Evolutionary conservation across 352 stramenopile genomes (phyloP), one percentile per base, ranked within the genome.

Genomic region (Phytophthora macrochlamydospora): DNA sequence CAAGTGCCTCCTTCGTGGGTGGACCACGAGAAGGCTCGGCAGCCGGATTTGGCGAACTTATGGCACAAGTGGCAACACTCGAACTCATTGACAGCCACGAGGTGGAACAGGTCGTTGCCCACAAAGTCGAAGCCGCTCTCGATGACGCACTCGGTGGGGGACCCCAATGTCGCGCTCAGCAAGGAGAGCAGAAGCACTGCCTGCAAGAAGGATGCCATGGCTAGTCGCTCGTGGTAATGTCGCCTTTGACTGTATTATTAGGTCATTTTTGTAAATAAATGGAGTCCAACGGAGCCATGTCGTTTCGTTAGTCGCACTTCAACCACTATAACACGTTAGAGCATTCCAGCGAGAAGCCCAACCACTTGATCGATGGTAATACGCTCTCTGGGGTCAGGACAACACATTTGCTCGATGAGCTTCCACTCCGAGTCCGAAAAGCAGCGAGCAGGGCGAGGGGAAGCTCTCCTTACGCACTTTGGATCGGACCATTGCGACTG

Each of bases 1-100:
- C 78, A 89, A 4, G 72, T 87, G 18, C 79, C 76, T 12, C 76
- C 76, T 35, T 76, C 70, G 44, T 59, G 60, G 54, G 65, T 64
- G n/a, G 56, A 83, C 78, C 78, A 91, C 40, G 80, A 78, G 54
- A 68, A 86, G 4, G 74, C 78, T 44, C 72, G 62, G 61, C 75
- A 85, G 12, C 70, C 63, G 11, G 45, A 43, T 29, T 32, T n/a
- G 11, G 59, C 51, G 58, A 48, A 53, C 12, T 44, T 8, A 28
- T 57, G 42, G 40, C 70, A 78, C 5, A 73, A 54, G n/a, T 56
- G 43, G 30, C 73, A 81, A 60, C 63, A 78, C 51, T 65, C 62
- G 13, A 63, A 59, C 1, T 57, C 61, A 8, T 62, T 14, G 9
- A 45, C 29, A 1, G 60, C 30, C 7, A 9, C 32, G 13, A 57